Evolutionary conservation across 345 rosid species (phyloP).

Genomic region (rapeseed (Brassica napus)): DNA sequence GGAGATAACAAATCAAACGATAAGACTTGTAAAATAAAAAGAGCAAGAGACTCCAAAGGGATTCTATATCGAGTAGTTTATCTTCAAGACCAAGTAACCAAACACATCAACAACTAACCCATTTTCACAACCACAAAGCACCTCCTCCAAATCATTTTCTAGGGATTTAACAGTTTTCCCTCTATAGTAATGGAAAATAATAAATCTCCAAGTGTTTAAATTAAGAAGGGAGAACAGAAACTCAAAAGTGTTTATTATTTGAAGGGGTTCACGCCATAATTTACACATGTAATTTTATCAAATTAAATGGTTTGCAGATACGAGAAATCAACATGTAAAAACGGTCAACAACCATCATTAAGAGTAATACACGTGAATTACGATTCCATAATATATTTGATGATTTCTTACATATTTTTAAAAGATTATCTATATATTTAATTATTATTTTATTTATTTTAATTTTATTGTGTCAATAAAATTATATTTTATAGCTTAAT

Average conservation of each 20-base stretch:
- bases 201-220: background rate
- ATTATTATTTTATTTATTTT: no score
- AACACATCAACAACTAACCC: background rate
- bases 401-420: no score
- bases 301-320: background rate
- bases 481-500: no score
- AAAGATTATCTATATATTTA: no score
- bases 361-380: no score
- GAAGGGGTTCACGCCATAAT: background rate
- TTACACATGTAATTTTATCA: background rate
- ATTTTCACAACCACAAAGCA: background rate
- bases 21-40: background rate
- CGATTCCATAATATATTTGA: no score
- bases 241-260: background rate
- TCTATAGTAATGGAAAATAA: background rate
- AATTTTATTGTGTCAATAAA: no score
- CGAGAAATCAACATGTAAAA: background rate
- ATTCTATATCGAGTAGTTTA: background rate
- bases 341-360: background rate
- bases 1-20: background rate
- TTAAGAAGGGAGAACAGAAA: background rate
- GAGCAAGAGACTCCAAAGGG: background rate
- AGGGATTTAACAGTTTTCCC: background rate
- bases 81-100: background rate
- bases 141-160: background rate